Evolutionary conservation across 2,329 filamentous ascomycete species (phyloP).

Genomic region (Blastomyces silverae): DNA sequence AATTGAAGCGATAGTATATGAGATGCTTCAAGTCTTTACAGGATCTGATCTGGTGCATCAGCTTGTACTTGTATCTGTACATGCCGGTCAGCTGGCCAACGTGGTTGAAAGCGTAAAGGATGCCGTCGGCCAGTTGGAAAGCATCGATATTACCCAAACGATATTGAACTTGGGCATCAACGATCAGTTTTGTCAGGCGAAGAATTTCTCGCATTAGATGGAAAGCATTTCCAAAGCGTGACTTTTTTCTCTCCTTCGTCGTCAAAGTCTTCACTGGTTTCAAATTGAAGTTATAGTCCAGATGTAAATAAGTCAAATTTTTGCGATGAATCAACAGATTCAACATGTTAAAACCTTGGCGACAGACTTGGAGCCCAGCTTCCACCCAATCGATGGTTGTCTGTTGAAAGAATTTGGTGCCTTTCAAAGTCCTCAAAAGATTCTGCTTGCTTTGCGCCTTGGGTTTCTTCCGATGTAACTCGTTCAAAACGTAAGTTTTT

Average conservation of each 20-base stretch:
- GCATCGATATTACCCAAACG: constrained; percentile 96
- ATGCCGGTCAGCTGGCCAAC: constrained; percentile 97
- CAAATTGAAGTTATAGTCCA: constrained; percentile 99
- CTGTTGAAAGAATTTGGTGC: constrained; percentile 99
- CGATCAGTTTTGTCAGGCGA: constrained; percentile 91
- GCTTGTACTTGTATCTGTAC: constrained; percentile 99
- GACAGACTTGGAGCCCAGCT: constrained; percentile 93
- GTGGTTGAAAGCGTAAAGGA: constrained; percentile 98
- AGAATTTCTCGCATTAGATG: constrained; percentile 98
- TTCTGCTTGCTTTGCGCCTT: constrained; percentile 96
- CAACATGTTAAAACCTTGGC: constrained; percentile 98
- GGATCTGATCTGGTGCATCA: constrained; percentile 98
- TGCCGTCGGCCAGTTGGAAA: constrained; percentile 96
- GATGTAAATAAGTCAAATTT: constrained; percentile 94
- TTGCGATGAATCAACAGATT: constrained; percentile 97
- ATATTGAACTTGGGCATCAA: constrained; percentile 97
- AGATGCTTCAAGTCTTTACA: constrained; percentile 99
- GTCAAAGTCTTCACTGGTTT: constrained; percentile 98
- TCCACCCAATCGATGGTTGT: constrained; percentile 99
- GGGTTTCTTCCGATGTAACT: constrained; percentile 89
- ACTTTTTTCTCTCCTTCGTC: constrained; percentile 99
- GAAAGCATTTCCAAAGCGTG: constrained; percentile 96
- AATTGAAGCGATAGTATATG: constrained; percentile 98
- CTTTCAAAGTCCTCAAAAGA: constrained; percentile 78
- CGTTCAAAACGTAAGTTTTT: constrained; percentile 93